Evolutionary conservation across 257 asterid genomes (phyloP), one percentile per base, ranked within the genome.

Genomic region (Nicotiana tomentosiformis): DNA sequence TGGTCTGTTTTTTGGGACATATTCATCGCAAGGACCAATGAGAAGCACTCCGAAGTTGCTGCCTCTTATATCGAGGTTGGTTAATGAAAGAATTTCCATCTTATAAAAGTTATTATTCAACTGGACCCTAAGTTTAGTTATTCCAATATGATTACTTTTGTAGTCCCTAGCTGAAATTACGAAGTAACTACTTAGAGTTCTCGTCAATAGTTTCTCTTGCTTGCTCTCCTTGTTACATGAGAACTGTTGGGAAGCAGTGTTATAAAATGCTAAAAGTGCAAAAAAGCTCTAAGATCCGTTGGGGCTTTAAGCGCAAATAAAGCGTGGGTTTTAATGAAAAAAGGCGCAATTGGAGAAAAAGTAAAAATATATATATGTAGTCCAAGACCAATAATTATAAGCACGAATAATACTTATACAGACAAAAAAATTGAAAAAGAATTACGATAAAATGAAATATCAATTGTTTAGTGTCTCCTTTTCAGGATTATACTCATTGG

Each of bases 1-100:
- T 96, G 99, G 99, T 96, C 99, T 0, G 99, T 96, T 37, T 96
- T 96, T 82, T 96, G 99, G 99, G 99, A 96, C 88, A 96, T 96
- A 85, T 96, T 96, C 61, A 96, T 96, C 77, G 99, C 98, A 33
- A 88, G 99, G 93, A 96, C 98, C 53, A 96, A 96, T 84, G 99
- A 96, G 85, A 96, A 96, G 90, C 99, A 96, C 85, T 96, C 99
- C 3, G 99, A 96, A 78, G 98, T 96, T 83, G 98, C 99, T 83
- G 98, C 98, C 5, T 94, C 99, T n/a, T 96, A 96, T 84, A 96
- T 96, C 30, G 99, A 96, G 99, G 99, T 96, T 80, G 39, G 89
- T 84, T 66, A 62, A 80, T 26, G 78, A 46, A 20, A 72, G 30
- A 29, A 72, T 12, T 12, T 72, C 60, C 17, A 2, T 43, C 60